Percentiles rank a stretch among this genome's conserved stretches.
These are phyloP conservation scores for Bruguiera sexangula DNA, from an alignment of 345 rosid genomes.

Conservation along the genomic window DNA sequence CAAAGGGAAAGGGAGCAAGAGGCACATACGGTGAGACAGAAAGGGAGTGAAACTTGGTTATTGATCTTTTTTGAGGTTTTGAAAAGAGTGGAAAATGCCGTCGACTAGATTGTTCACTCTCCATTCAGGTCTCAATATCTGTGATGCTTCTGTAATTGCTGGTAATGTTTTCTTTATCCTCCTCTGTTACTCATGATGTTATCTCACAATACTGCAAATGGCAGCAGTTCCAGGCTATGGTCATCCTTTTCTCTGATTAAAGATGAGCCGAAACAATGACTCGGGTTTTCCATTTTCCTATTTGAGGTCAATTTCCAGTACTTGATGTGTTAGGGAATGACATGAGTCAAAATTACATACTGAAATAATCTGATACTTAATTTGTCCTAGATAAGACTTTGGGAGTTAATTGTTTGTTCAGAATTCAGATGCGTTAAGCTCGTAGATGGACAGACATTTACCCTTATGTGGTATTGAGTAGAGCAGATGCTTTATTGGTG, in stretches of 20 bases:
- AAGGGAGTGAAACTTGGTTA: neutral
- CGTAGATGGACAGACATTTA: neutral
- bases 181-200: neutral
- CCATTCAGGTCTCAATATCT: constrained; percentile 33
- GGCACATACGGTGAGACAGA: no score
- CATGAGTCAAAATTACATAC: neutral
- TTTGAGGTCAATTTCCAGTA: neutral
- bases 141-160: constrained; percentile 50
- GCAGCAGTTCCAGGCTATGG: neutral
- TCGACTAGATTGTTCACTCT: constrained; percentile 22
- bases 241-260: neutral
- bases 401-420: neutral
- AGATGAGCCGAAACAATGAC: neutral
- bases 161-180: constrained; percentile 23
- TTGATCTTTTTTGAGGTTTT: constrained; percentile 3
- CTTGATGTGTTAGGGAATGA: neutral
- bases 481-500: neutral
- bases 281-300: neutral
- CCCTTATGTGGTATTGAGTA: neutral
- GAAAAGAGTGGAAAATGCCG: constrained; percentile 13
- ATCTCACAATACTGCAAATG: neutral
- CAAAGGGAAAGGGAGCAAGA: no score
- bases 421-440: neutral
- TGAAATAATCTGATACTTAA: neutral
- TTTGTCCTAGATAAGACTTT: neutral